Evolutionary conservation across 768 basidiomycete genomes (phyloP).

Genomic region (Nevesoporus exiguus): DNA sequence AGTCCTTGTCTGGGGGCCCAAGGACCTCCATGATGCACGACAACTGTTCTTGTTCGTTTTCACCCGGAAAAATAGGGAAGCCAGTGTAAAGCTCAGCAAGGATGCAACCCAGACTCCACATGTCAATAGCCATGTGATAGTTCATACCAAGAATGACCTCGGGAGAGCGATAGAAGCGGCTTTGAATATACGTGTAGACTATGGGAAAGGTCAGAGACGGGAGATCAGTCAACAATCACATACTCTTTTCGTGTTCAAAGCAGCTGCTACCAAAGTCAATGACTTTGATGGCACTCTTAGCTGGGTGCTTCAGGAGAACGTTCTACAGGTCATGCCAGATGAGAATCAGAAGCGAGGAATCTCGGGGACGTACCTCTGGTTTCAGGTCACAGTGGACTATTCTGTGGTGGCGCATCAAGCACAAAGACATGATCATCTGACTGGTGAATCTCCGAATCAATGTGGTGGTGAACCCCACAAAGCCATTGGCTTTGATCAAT

Average conservation of each 20-base stretch:
- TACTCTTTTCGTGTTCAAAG: constrained; percentile 97
- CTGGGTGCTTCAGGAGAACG: constrained; percentile 88
- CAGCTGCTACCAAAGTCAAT: constrained; percentile 99
- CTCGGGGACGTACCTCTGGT: constrained; percentile 70
- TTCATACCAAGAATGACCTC: constrained; percentile 99
- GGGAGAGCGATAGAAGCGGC: constrained; percentile 99
- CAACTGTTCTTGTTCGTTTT: constrained; percentile 97
- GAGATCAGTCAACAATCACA: constrained; percentile 25
- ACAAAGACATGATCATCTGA: constrained; percentile 90
- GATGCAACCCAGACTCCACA: constrained; percentile 99
- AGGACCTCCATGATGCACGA: constrained; percentile 99
- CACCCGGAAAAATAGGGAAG: constrained; percentile 97
- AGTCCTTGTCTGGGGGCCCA: constrained; percentile 92
- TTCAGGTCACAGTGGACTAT: constrained; percentile 99
- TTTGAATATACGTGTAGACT: constrained; percentile 99
- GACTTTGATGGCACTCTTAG: constrained; percentile 95
- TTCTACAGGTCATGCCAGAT: constrained; percentile 53
- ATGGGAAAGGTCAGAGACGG: constrained; percentile 7
- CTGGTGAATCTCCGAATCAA: constrained; percentile 94
- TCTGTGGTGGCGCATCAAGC: constrained; percentile 93
- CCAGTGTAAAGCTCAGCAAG: constrained; percentile 96
- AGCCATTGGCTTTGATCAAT: constrained; percentile 97
- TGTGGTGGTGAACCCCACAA: constrained; percentile 94
- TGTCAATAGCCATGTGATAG: constrained; percentile 99
- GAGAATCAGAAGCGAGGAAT: neutral